These are phyloP conservation scores for Amphirosellinia nigrospora DNA, from an alignment of 495 filamentous ascomycete species.

Conservation along the genomic window DNA sequence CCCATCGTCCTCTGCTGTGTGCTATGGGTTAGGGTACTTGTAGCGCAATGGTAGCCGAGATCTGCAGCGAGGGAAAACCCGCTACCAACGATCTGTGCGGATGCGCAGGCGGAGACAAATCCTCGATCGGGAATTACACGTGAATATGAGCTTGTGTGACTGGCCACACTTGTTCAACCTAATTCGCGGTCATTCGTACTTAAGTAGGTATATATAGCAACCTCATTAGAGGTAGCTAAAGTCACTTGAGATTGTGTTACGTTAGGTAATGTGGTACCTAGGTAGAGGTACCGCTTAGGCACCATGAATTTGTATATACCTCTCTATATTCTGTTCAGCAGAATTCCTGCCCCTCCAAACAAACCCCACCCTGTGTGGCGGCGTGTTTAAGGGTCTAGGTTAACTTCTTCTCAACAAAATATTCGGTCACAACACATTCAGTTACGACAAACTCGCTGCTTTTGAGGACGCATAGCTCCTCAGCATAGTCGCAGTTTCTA, in stretches of 20 bases:
- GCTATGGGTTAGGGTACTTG: conserved; percentile 3
- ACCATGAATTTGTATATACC: too few species aligned
- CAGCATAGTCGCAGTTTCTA: background rate
- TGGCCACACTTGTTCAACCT: background rate
- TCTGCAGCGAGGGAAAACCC: background rate
- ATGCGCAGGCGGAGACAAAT: background rate
- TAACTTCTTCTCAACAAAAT: background rate
- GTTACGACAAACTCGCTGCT: background rate
- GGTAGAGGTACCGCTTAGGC: too few species aligned
- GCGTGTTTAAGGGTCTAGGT: background rate
- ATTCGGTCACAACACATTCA: background rate
- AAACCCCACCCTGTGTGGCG: background rate
- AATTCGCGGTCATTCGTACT: background rate
- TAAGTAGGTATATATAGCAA: background rate
- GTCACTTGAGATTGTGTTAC: background rate
- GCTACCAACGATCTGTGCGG: background rate
- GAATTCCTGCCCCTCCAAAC: background rate
- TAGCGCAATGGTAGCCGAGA: background rate
- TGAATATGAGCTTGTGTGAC: background rate
- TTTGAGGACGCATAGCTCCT: background rate
- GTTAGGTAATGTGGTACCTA: background rate
- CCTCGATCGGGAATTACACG: background rate
- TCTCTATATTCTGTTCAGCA: too few species aligned
- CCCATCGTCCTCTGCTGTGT: too few species aligned
- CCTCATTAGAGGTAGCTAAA: too few species aligned